Base-by-base conservation (phyloP, 805 yeast species). In the Pichia cabralensis region DNA sequence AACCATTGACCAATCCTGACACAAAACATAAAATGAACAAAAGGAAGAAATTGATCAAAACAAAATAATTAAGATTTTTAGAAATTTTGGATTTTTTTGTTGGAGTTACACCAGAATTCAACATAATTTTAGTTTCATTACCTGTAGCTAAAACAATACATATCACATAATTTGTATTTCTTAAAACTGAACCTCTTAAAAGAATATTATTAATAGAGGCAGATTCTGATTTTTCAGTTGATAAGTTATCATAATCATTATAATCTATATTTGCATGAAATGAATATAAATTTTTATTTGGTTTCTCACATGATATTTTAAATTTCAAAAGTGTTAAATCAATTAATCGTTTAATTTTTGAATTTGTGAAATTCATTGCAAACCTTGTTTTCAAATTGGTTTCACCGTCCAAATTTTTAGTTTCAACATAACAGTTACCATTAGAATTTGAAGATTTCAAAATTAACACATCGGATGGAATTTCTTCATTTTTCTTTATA, bases 81-180 rank as follows among this genome's bases (percentile, higher is more conserved):
- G 83, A 66, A 33, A 81, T 73, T 45, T 73, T 66, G 8, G 83
- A 74, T 30, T 72, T 67, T 52, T 81, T 81, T 2, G 79, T 73
- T 8, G 94, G 94, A 0, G 92, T 80, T 19, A 70, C 66, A 33
- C 92, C 92, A 3, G 88, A 67, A 52, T 82, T 81, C 41, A 82
- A 58, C 77, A 81, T 76, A 39, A 82, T 77, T 55, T 81, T 82
- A 9, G 86, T 67, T 47, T 81, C 89, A 24, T 56, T 52, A 36
- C 94, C 94, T 3, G 94, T 81, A 52, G 77, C 80, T n/a, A 78
- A 66, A 5, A 77, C 88, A 18, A 75, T 52, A 18, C 89, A 85
- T 36, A 82, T 64, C 3, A 66, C 80, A 86, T 88, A 81, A 43
- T 73, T 71, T 3, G 89, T 78, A 55, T 81, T 81, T 52, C 89